Conservation (phyloP, 2,329 filamentous ascomycete genomes). For the Zalaria obscura region DNA sequence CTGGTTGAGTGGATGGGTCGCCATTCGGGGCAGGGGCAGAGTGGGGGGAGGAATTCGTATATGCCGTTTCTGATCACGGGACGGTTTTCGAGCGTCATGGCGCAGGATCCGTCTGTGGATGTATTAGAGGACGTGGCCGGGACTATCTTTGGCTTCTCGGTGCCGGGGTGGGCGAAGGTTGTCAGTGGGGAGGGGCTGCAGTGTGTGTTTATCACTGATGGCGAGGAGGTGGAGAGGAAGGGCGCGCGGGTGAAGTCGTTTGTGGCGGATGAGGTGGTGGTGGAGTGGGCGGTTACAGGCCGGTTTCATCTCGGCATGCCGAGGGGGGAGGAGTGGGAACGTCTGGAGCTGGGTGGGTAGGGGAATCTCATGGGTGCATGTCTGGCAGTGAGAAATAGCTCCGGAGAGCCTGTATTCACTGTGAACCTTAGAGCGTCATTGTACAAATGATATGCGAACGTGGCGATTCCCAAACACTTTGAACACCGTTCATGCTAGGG, state of each 20-base stretch:
- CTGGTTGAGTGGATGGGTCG: conserved; percentile 8
- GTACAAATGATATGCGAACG: no score
- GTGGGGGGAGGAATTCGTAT: conserved; percentile 21
- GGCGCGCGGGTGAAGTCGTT: conserved; percentile 25
- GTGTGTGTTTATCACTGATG: conserved; percentile 21
- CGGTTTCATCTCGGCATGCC: conserved; percentile 29
- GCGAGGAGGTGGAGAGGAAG: conserved; percentile 17
- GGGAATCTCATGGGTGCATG: no score
- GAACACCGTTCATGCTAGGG: no score
- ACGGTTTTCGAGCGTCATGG: conserved; percentile 19
- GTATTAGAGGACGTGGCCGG: conserved; percentile 19
- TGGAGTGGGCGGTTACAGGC: conserved; percentile 26
- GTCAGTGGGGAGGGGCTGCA: conserved; percentile 25
- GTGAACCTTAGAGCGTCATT: no score
- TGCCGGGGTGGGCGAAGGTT: conserved; percentile 25
- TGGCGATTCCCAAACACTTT: no score
- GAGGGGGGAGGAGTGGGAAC: conserved; percentile 25
- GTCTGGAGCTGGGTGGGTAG: conserved; percentile 9
- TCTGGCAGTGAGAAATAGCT: no score
- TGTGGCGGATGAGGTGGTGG: conserved; percentile 17
- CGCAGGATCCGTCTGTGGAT: conserved; percentile 12
- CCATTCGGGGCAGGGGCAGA: not conserved
- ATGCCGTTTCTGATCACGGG: conserved; percentile 24
- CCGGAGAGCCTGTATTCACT: no score
- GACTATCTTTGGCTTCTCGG: conserved; percentile 24